Conservation (phyloP, 306 rosid genomes). For the Lathyrus aphaca region DNA sequence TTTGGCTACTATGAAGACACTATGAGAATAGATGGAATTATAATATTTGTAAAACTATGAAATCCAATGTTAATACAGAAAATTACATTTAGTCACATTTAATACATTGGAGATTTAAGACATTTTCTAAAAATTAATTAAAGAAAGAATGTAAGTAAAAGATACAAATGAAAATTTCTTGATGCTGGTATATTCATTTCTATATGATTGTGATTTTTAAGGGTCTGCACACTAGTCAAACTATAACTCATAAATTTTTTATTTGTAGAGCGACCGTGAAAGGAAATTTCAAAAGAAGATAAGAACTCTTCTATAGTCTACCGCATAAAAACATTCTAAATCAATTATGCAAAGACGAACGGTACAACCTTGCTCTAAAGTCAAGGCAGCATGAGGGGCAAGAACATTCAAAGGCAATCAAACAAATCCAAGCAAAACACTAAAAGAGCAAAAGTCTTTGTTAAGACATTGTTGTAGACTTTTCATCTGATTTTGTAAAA, state of each 20-base stretch:
- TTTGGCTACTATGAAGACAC: background rate
- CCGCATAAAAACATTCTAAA: background rate
- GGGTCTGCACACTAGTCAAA: no score
- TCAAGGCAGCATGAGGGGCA: background rate
- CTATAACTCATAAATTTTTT: background rate
- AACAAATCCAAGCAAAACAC: background rate
- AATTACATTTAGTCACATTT: no score
- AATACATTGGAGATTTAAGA: no score
- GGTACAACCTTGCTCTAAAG: background rate
- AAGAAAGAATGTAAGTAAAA: no score
- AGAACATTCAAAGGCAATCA: background rate
- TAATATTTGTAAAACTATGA: no score
- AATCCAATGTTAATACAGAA: no score
- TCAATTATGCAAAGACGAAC: background rate
- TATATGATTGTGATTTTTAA: no score
- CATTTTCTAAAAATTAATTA: no score
- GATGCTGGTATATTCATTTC: no score
- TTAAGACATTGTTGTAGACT: background rate
- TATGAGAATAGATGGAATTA: no score
- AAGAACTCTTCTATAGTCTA: background rate
- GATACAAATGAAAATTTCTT: no score
- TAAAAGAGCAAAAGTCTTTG: background rate
- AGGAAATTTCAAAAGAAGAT: conserved; percentile 8
- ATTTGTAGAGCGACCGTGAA: background rate
- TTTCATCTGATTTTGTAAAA: background rate